Conservation (phyloP, 129 eudicot species). For the Flaveria bidentis region DNA sequence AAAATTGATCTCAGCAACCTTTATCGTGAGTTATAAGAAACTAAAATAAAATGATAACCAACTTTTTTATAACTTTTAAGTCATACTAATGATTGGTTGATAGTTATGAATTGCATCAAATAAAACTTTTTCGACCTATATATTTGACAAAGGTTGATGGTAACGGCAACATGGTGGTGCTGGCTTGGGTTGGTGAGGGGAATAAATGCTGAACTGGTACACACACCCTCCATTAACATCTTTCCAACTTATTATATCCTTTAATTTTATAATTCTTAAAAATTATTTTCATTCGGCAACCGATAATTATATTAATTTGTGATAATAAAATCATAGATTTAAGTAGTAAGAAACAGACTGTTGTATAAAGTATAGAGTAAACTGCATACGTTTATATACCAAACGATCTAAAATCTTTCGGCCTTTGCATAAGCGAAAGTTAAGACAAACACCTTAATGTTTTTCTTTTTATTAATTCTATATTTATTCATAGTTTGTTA, state of each 20-base stretch:
- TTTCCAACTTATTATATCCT: conserved; percentile 20
- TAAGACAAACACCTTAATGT: too few relatives aligned
- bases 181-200: conserved; percentile 50
- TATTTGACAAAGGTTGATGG: conserved; percentile 1
- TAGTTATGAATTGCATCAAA: not conserved
- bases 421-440: too few relatives aligned
- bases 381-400: too few relatives aligned
- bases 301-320: too few relatives aligned
- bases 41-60: not conserved
- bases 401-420: too few relatives aligned
- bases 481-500: conserved; percentile 1
- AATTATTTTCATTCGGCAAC: not conserved
- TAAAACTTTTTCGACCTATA: not conserved
- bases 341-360: too few relatives aligned
- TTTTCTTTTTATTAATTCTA: not conserved
- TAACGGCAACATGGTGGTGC: conserved; percentile 27
- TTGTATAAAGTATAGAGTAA: too few relatives aligned
- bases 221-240: conserved; percentile 16
- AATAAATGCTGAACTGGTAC: conserved; percentile 55
- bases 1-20: too few relatives aligned
- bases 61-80: not conserved
- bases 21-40: not conserved
- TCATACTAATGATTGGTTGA: conserved; percentile 5
- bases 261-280: conserved; percentile 14
- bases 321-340: too few relatives aligned